Evolutionary conservation across 768 basidiomycete species (phyloP), one percentile per base, ranked within the genome.

Genomic region (Chalciporus pseudorubinellus): DNA sequence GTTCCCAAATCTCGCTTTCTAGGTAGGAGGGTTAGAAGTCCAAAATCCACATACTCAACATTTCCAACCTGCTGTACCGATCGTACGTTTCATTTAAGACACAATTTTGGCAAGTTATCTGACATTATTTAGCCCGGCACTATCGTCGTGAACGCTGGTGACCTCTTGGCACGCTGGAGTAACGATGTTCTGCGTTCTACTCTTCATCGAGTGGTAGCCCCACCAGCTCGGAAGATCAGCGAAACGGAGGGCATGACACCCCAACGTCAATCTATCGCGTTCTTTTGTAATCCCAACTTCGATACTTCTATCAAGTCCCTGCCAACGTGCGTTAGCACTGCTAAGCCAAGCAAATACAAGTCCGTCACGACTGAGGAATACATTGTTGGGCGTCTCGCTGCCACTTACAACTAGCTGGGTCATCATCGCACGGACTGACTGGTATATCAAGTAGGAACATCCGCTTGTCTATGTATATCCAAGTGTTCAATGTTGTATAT

Each of bases 241-340:
- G 72, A 76, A 8, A 72, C 70, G 6, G 81, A 84, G 55, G 71
- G 66, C n/a, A 68, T 83, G 51, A 85, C 82, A 1, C 84, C 88
- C 1, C 68, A 72, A 9, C 79, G 91, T 22, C 88, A 90, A 62
- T 89, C 87, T 9, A 85, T 92, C 46, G 91, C 87, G 8, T 93
- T 89, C 74, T 93, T 93, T 71, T 90, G 87, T 74, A 92, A 87
- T 59, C 89, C 90, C 4, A 89, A 92, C 57, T 81, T 80, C 59
- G 77, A 77, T 38, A 73, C 87, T 13, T 72, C 77, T 51, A 84
- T 93, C 48, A 73, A 82, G 14, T 89, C 89, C 57, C 68, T 92
- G 22, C 87, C 89, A 18, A 87, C 80, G 50, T 83, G 81, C 56
- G 54, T 69, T 20, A 49, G 49, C 29, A 18, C 56, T 34, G 55